phyloP scores from a whole-genome alignment of 257 asterid species.

The Eucommia ulmoides region DNA sequence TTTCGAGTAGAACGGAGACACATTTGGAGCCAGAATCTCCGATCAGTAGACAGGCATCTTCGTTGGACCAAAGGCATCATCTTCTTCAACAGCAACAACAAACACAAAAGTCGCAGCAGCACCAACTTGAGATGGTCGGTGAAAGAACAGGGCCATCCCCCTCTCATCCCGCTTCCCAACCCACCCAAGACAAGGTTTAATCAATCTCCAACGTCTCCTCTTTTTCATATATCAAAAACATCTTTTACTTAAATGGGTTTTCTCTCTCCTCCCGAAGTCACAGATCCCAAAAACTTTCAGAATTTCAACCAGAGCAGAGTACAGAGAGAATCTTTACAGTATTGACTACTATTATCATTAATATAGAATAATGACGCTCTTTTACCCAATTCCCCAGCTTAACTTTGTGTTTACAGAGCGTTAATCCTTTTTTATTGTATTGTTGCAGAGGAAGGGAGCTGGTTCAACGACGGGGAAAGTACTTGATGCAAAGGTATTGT shows the following conservation, averaged over 20 bases:
- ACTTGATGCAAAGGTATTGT: slow-evolving; percentile 84
- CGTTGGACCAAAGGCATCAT: neutral
- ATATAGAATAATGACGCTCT: slow-evolving; percentile 19
- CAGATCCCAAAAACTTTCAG: slow-evolving; percentile 29
- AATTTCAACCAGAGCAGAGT: slow-evolving; percentile 15
- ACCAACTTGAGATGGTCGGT: neutral
- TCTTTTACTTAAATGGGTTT: too few species aligned
- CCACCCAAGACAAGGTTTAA: too few species aligned
- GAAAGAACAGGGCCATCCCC: neutral
- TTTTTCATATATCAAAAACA: too few species aligned
- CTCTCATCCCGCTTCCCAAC: neutral
- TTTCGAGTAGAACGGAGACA: neutral
- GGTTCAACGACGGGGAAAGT: slow-evolving; percentile 60
- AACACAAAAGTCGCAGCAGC: neutral
- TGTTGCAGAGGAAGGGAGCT: slow-evolving; percentile 64
- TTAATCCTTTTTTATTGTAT: slow-evolving; percentile 15
- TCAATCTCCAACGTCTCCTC: too few species aligned
- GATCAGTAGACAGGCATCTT: neutral
- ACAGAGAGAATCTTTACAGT: slow-evolving; percentile 48
- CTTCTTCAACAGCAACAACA: neutral
- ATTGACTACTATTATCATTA: slow-evolving; percentile 13
- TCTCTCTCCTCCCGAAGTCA: slow-evolving; percentile 5
- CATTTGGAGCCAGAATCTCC: neutral
- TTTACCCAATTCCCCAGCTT: slow-evolving; percentile 47
- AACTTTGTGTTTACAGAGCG: slow-evolving; percentile 16